These are phyloP conservation scores for Globisporangium apiculatum DNA, from an alignment of 352 stramenopile species.

Conservation along the genomic window DNA sequence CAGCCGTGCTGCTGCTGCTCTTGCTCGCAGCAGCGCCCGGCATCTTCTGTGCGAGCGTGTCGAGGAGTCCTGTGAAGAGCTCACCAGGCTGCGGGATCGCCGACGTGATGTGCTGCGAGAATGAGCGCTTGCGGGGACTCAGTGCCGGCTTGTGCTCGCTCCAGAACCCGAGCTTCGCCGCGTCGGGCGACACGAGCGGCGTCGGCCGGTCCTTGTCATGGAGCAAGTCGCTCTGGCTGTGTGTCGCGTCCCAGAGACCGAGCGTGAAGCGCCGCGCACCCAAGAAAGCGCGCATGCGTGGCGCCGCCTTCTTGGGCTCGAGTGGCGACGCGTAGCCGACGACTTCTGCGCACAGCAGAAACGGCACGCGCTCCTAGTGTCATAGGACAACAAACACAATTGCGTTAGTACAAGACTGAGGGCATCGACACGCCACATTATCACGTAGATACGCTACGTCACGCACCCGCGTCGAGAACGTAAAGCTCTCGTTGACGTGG, in stretches of 20 bases:
- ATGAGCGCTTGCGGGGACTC: conserved; percentile 57
- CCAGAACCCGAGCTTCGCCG: conserved; percentile 71
- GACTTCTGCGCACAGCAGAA: conserved; percentile 68
- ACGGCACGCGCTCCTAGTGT: conserved; percentile 66
- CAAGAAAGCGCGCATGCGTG: conserved; percentile 43
- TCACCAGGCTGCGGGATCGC: conserved; percentile 60
- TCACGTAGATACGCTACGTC: no score
- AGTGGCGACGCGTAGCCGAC: conserved; percentile 49
- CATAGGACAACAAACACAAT: conserved; percentile 1
- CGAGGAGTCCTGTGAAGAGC: conserved; percentile 59
- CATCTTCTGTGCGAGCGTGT: conserved; percentile 61
- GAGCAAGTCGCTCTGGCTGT: conserved; percentile 26
- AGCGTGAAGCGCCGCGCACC: conserved; percentile 51
- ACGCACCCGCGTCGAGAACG: conserved; percentile 60
- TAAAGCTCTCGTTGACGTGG: conserved; percentile 76
- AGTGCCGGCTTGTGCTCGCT: conserved; percentile 54
- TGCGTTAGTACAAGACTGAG: background rate
- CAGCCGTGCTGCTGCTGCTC: conserved; percentile 11
- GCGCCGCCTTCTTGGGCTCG: conserved; percentile 28
- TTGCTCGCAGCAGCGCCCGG: conserved; percentile 17
- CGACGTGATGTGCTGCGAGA: conserved; percentile 70
- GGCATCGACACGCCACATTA: no score
- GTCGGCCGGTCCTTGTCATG: conserved; percentile 21
- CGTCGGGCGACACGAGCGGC: conserved; percentile 47
- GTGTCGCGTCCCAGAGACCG: conserved; percentile 37